Evolutionary conservation across 2,329 filamentous ascomycete species (phyloP), one percentile per base, ranked within the genome.

Genomic region (Escovopsis sp.): DNA sequence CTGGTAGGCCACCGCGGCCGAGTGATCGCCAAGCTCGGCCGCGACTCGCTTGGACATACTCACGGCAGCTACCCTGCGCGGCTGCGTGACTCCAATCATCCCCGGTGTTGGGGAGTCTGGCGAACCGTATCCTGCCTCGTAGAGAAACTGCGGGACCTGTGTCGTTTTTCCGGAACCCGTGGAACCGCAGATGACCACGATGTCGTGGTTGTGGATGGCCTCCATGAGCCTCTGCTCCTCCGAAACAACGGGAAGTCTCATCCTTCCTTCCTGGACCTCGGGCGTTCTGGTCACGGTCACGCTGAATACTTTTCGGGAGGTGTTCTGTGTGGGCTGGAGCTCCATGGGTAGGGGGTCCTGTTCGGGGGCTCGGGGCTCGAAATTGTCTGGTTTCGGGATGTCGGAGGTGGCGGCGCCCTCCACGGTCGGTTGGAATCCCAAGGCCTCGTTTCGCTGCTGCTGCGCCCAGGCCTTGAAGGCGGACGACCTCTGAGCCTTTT

Each of bases 151-250:
- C 1, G 93, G 93, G 8, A 98, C 76, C 60, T 98, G 91, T 0
- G 91, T 98, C 0, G 93, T 98, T 63, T 98, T 98, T 59, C 91
- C 91, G 48, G 87, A 95, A 61, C 91, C 91, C 32, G 93, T 98
- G 12, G 87, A 82, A 61, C 91, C 91, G 64, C 89, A 95, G 7
- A 98, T 77, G 10, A 98, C 82, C 1, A 95, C 84, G 4, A 86
- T 79, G 41, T 89, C 75, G 58, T 95, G 83, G 57, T 89, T 89
- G 61, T 95, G 82, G 39, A 98, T 86, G 1, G 88, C 87, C 62
- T 98, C 91, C 88, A 98, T 96, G 28, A 98, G 88, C 54, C 82
- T 87, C 57, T 98, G 91, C 60, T 98, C 91, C 59, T 96, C 88
- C 2, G 85, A 85, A 2, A 96, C 86, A 1, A 98, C 85, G 0